Base-by-base conservation (phyloP, 148 eudicot genomes). In the Nepenthes gracilis region DNA sequence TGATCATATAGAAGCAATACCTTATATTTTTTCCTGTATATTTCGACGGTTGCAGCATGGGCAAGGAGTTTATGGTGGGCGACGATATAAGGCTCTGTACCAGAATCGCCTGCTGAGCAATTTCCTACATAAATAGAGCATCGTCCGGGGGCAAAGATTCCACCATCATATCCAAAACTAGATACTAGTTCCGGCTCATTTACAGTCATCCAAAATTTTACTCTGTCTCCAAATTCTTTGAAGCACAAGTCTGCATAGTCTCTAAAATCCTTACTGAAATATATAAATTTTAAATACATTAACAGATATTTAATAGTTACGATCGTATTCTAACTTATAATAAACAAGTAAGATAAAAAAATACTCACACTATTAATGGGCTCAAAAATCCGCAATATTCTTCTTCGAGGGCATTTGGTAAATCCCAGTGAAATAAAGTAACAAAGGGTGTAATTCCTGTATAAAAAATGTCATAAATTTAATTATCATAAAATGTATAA, bases 371-470 rank as follows among this genome's bases (percentile, higher is more conserved):
- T 6, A 62, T 35, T 35, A 45, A 33, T 43, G 57, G 47, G 65
- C 47, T 49, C 14, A 62, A 14, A 43, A 62, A 35, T 2, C 65
- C 65, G n/a, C 38, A 9, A 12, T 62, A 62, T n/a, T 62, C 65
- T 36, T 62, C 65, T 36, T 47, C 37, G 43, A 62, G 65, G 36
- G 65, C 47, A 32, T 62, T 52, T 45, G 65, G 65, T 9, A 33
- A 12, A 51, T 62, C 65, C 9, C 49, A 62, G 47, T 62, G 65
- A 14, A 52, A 35, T 52, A 62, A 33, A 35, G 65, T 62, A 2
- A 51, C 65, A 10, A 62, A 49, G 8, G 65, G 65, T 54, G 32
- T 62, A n/a, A 62, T 62, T 62, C 65, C 65, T 62, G 49, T 45
- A 45, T 45, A 45, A 5, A 6, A 11, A 45, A 0, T 11, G 11